Conservation (phyloP, 2,329 filamentous ascomycete genomes). For the Colletotrichum liaoningense region DNA sequence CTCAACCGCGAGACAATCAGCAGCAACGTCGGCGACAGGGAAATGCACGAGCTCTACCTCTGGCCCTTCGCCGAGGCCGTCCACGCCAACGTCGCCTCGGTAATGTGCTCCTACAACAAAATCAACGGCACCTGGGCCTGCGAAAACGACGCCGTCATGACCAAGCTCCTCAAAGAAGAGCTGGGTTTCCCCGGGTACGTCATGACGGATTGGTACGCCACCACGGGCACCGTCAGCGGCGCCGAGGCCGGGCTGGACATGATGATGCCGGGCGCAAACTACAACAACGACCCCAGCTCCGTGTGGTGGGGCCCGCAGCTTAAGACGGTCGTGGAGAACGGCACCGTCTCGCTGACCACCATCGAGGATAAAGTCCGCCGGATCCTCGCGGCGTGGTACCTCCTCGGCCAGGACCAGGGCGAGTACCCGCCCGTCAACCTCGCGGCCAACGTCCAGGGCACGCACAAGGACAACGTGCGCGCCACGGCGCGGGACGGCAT, state of each 20-base stretch:
- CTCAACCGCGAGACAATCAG: conserved; percentile 64
- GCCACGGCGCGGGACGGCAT: conserved; percentile 66
- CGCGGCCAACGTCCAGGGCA: conserved; percentile 65
- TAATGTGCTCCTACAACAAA: conserved; percentile 82
- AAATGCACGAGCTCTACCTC: conserved; percentile 75
- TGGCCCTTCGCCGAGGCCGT: conserved; percentile 79
- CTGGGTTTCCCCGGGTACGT: conserved; percentile 77
- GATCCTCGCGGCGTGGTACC: conserved; percentile 73
- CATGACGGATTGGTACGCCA: conserved; percentile 78
- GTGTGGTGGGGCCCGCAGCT: conserved; percentile 68
- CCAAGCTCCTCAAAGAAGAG: conserved; percentile 74
- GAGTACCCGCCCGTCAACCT: conserved; percentile 64
- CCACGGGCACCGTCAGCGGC: conserved; percentile 76
- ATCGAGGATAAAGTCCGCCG: conserved; percentile 76
- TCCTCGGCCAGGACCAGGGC: conserved; percentile 61
- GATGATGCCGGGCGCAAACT: conserved; percentile 81
- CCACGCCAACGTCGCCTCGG: conserved; percentile 70
- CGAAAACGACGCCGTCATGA: conserved; percentile 70
- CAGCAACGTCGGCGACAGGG: conserved; percentile 72
- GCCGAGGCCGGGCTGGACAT: conserved; percentile 81
- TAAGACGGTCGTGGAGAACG: conserved; percentile 64
- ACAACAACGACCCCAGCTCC: conserved; percentile 50
- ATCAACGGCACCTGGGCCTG: conserved; percentile 77
- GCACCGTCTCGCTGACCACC: conserved; percentile 67
- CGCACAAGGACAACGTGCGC: conserved; percentile 72